Base-by-base conservation (phyloP, 148 eudicot species). In the Rhododendron williamsianum region DNA sequence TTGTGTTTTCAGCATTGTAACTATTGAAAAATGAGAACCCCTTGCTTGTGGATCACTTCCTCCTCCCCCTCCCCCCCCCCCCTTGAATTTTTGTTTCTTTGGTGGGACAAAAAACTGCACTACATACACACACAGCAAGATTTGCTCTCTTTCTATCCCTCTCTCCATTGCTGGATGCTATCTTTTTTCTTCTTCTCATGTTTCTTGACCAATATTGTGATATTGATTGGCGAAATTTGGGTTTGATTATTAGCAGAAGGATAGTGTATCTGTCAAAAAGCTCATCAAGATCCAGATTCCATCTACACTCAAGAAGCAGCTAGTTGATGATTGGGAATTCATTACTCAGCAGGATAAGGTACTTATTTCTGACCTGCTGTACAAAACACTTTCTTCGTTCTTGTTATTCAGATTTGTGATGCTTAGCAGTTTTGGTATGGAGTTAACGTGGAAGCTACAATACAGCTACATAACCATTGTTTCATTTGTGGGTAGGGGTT, bases 281-380 rank as follows among this genome's bases (percentile, higher is more conserved):
- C 89, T 89, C 74, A 88, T 95, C 85, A 97, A 95, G 94, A 90
- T 97, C 86, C 99, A 92, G 89, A 91, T 97, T 84, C 98, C 99
- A 60, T 87, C 93, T 45, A 89, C 89, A 60, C 85, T 97, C 84
- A 97, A 89, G 91, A 97, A 95, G 92, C 98, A 91, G 86, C 89
- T 97, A 72, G 95, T 95, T 82, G 98, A 95, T 92, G 99, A 97
- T 88, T 93, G 94, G 92, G 98, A 97, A 84, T 92, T 84, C 81
- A 85, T 97, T 86, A 89, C 84, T 52, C 95, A 91, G 87, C 95
- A 95, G 86, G 95, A 97, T 84, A 97, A 94, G 98, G 99, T 95
- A 89, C 69, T 52, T 65, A 18, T 82, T 56, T 81, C 18, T 51
- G 85, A 45, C 74, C 83, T 78, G 67, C 56, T 71, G 38, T 71